Conservation (phyloP, 345 rosid genomes). For the Corchorus capsularis region DNA sequence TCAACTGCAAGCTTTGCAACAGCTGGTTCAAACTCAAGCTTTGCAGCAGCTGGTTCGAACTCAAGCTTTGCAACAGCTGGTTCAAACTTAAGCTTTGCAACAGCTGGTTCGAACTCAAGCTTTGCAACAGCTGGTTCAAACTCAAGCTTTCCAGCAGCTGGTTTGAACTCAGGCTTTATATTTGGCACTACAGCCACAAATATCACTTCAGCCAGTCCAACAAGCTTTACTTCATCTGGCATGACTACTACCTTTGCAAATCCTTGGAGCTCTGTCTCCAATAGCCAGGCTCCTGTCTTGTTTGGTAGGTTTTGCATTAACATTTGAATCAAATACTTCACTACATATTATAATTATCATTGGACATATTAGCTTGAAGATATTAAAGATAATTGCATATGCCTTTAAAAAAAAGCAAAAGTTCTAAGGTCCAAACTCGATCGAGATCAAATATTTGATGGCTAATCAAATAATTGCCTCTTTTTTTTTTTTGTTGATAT, state of each 20-base stretch:
- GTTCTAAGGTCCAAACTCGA: background rate
- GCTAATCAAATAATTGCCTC: background rate
- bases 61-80: background rate
- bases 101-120: slow-evolving; percentile 1
- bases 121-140: slow-evolving; percentile 1
- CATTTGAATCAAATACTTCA: slow-evolving; percentile 6
- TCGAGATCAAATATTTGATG: background rate
- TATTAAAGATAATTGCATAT: background rate
- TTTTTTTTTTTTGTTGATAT: background rate
- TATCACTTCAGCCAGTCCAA: slow-evolving; percentile 24
- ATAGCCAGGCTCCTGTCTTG: slow-evolving; percentile 41
- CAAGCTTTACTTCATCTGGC: slow-evolving; percentile 21
- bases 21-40: slow-evolving; percentile 25
- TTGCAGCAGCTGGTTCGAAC: slow-evolving; percentile 10
- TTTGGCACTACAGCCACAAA: slow-evolving; percentile 28
- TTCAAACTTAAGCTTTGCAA: slow-evolving; percentile 18
- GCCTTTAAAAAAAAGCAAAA: background rate
- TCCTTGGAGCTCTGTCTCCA: slow-evolving; percentile 44
- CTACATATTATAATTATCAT: background rate
- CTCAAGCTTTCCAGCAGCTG: background rate
- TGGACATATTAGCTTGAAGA: slow-evolving; percentile 7
- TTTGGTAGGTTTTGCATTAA: slow-evolving; percentile 43
- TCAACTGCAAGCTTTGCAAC: background rate
- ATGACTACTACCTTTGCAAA: slow-evolving; percentile 21
- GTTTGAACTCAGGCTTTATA: slow-evolving; percentile 15